Conservation (phyloP, 331 rosid species). For the Stylosanthes scabra region DNA sequence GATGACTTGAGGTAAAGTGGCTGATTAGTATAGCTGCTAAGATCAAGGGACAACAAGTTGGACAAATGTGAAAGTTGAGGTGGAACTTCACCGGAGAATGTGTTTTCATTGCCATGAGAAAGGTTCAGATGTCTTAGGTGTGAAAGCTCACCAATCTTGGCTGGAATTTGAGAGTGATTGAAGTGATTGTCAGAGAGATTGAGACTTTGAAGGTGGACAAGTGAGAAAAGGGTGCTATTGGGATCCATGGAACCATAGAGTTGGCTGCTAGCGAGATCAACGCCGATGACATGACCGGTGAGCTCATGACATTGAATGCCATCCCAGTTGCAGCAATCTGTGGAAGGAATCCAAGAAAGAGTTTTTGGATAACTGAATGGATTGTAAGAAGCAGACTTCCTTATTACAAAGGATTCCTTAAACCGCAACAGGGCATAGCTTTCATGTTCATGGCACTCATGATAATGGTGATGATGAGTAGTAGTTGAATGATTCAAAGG, state of each 20-base stretch:
- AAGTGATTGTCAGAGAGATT: constrained; percentile 42
- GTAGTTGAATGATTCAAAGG: too few species aligned
- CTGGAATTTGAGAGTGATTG: constrained; percentile 33
- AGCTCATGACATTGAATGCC: constrained; percentile 44
- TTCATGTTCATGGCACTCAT: too few species aligned
- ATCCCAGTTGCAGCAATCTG: constrained; percentile 53
- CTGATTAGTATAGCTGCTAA: neutral
- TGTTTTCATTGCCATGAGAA: neutral
- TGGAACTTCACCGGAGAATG: constrained; percentile 46
- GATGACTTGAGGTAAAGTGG: too few species aligned
- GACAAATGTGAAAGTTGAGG: constrained; percentile 29
- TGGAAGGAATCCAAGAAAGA: neutral
- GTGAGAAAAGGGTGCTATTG: constrained; percentile 48
- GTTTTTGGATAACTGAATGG: too few species aligned
- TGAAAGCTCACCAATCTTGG: constrained; percentile 30
- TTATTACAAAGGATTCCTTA: too few species aligned
- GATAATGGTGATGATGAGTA: too few species aligned
- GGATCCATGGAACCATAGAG: constrained; percentile 42
- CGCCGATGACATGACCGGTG: constrained; percentile 32
- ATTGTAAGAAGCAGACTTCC: too few species aligned
- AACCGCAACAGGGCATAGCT: too few species aligned
- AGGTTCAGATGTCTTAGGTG: constrained; percentile 39
- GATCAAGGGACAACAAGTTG: constrained; percentile 14
- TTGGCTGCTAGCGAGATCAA: constrained; percentile 39
- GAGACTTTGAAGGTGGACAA: constrained; percentile 40